Conservation (phyloP, 306 rosid species). For the Morella rubra region DNA sequence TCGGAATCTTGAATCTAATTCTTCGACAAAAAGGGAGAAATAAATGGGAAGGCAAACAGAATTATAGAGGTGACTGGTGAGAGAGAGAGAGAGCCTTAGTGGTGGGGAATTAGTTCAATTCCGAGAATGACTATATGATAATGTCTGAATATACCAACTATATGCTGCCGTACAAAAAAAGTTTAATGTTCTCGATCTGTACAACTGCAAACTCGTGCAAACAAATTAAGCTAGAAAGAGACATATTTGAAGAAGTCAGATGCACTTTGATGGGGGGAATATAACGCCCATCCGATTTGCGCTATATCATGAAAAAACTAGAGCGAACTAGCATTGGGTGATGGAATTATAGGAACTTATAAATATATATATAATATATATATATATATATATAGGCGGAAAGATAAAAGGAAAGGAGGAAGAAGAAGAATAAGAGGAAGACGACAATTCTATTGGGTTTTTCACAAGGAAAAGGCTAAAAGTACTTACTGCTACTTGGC, state of each 20-base stretch:
- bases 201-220: conserved; percentile 4
- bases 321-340: too few species aligned
- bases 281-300: conserved; percentile 7
- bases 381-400: too few species aligned
- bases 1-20: background rate
- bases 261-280: background rate
- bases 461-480: too few species aligned
- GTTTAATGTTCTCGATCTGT: too few species aligned
- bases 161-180: background rate
- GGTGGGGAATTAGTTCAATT: background rate
- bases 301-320: too few species aligned
- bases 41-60: background rate
- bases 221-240: background rate
- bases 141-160: background rate
- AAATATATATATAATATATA: too few species aligned
- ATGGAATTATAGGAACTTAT: too few species aligned
- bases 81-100: background rate
- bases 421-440: too few species aligned
- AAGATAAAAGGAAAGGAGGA: background rate
- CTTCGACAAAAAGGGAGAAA: background rate
- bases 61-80: background rate
- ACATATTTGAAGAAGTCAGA: background rate
- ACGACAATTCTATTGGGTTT: too few species aligned
- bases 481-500: too few species aligned
- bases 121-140: background rate